Conservation (phyloP, 805 yeast genomes). For the Barnettozyma siamensis region DNA sequence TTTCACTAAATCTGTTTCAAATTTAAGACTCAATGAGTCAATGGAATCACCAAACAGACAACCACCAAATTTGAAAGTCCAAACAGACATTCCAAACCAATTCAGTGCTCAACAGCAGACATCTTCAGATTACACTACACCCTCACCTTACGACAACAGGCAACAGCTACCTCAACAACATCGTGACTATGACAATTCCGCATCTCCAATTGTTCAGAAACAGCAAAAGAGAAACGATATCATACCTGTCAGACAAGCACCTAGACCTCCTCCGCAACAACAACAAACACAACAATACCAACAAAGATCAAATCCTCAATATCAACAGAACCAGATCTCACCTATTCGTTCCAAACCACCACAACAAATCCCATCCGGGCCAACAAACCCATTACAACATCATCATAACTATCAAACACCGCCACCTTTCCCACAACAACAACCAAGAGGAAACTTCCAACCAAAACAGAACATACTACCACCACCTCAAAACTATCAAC, state of each 20-base stretch:
- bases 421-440: constrained; percentile 5
- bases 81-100: constrained; percentile 22
- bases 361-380: constrained; percentile 14
- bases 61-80: constrained; percentile 33
- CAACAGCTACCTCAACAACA: constrained; percentile 1
- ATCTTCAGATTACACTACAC: neutral
- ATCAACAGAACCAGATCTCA: constrained; percentile 8
- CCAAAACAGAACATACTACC: constrained; percentile 2
- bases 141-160: constrained; percentile 7
- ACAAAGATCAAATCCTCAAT: constrained; percentile 5
- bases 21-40: constrained; percentile 10
- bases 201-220: constrained; percentile 9
- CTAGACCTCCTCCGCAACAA: constrained; percentile 24
- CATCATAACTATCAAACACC: constrained; percentile 20
- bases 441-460: neutral
- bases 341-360: constrained; percentile 5
- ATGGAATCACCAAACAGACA: constrained; percentile 8
- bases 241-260: constrained; percentile 26
- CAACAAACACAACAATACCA: neutral
- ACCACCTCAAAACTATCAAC: constrained; percentile 4
- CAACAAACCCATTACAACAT: constrained; percentile 23
- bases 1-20: constrained; percentile 9
- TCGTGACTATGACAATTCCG: constrained; percentile 2
- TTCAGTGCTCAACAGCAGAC: constrained; percentile 6
- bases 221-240: constrained; percentile 13